A percentile compares a stretch with the other conserved stretches of the same genome.
Conservation (phyloP, 2,329 filamentous ascomycete species). For the Sclerotinia glacialis region DNA sequence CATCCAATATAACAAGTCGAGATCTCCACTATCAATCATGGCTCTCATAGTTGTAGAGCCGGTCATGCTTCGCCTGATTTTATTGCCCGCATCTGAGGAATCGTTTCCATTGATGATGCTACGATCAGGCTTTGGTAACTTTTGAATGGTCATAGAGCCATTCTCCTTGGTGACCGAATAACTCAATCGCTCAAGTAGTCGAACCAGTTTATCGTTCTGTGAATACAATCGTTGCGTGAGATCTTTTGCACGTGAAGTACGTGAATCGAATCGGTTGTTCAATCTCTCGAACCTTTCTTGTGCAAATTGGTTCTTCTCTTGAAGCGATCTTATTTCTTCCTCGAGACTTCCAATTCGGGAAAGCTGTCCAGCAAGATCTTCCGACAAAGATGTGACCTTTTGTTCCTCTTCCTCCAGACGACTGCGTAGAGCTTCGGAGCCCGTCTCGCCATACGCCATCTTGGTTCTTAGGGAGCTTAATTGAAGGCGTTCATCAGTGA, state of each 20-base stretch:
- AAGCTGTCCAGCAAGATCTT: slow-evolving; percentile 71
- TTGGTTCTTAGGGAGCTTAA: slow-evolving; percentile 65
- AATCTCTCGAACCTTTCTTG: slow-evolving; percentile 53
- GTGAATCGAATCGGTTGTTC: slow-evolving; percentile 61
- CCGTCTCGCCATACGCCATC: slow-evolving; percentile 79
- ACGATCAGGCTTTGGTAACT: slow-evolving; percentile 60
- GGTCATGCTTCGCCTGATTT: slow-evolving; percentile 51
- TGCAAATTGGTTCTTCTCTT: slow-evolving; percentile 59
- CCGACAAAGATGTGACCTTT: slow-evolving; percentile 63
- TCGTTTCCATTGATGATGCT: slow-evolving; percentile 58
- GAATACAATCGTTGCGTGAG: slow-evolving; percentile 78
- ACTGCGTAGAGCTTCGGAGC: slow-evolving; percentile 74
- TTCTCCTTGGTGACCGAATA: slow-evolving; percentile 76
- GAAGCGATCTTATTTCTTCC: slow-evolving; percentile 67
- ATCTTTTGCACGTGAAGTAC: slow-evolving; percentile 73
- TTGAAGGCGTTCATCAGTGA: slow-evolving; percentile 65
- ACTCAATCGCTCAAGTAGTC: slow-evolving; percentile 81
- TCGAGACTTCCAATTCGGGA: slow-evolving; percentile 74
- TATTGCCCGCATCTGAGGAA: slow-evolving; percentile 54
- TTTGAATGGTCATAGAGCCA: slow-evolving; percentile 71
- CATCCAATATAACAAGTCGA: slow-evolving; percentile 80
- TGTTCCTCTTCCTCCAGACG: slow-evolving; percentile 73
- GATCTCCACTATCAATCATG: slow-evolving; percentile 60
- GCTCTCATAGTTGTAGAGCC: slow-evolving; percentile 52
- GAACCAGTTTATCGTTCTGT: slow-evolving; percentile 79